phyloP scores from a whole-genome alignment of 352 stramenopile species.

The Phytophthora pini region DNA sequence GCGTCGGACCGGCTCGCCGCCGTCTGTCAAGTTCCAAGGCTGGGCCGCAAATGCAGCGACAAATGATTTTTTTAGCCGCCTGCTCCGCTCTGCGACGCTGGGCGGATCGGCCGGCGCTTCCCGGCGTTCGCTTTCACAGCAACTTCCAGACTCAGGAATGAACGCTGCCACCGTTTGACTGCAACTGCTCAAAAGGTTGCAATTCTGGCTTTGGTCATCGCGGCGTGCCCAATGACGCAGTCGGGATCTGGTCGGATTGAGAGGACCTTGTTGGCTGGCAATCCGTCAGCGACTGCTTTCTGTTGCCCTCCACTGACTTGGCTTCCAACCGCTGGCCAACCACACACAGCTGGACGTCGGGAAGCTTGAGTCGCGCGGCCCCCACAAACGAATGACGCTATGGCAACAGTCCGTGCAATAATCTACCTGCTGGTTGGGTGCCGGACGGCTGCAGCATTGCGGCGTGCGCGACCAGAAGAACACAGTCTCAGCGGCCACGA shows the following conservation, averaged over 20 bases:
- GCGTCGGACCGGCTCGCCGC: conserved; percentile 19
- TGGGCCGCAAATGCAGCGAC: neutral
- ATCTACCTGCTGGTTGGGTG: conserved; percentile 29
- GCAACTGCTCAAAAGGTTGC: neutral
- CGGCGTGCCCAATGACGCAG: neutral
- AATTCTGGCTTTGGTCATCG: conserved; percentile 2
- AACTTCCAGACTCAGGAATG: conserved; percentile 7
- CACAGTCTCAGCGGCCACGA: neutral
- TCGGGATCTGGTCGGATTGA: conserved; percentile 35
- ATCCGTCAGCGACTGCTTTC: conserved; percentile 1
- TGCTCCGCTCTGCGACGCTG: conserved; percentile 25
- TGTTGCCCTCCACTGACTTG: conserved; percentile 5
- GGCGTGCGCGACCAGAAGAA: conserved; percentile 14
- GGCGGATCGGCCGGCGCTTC: conserved; percentile 21
- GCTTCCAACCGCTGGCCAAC: conserved; percentile 2
- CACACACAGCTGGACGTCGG: conserved; percentile 26
- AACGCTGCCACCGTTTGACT: too few species aligned
- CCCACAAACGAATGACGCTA: conserved; percentile 7
- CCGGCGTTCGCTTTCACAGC: conserved; percentile 15
- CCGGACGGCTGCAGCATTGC: neutral
- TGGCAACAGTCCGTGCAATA: neutral
- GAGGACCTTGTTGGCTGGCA: neutral
- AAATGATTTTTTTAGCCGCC: conserved; percentile 25
- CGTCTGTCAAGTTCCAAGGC: conserved; percentile 18
- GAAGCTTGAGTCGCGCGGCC: conserved; percentile 11